Conservation (phyloP, 163 green algal species). For the Picocystis sp. region DNA sequence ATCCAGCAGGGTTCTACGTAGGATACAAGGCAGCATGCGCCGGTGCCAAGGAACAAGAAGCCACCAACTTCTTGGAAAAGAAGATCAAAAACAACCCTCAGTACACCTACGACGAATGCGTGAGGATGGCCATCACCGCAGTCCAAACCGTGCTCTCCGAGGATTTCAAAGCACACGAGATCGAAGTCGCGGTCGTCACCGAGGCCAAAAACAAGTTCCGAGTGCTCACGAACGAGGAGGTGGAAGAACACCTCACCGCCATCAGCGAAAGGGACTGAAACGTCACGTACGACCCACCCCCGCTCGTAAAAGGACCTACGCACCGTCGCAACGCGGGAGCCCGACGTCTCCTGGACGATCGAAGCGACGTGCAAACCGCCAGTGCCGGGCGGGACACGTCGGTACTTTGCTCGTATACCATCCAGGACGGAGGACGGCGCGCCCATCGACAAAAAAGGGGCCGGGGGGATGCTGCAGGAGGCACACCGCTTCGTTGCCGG, state of each 20-base stretch:
- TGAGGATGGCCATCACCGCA: conserved; percentile 64
- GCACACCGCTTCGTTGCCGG: no score
- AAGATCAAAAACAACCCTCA: conserved; percentile 56
- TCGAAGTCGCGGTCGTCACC: conserved; percentile 46
- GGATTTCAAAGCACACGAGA: conserved; percentile 89
- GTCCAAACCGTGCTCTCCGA: conserved; percentile 79
- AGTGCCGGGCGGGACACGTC: no score
- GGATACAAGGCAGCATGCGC: conserved; percentile 85
- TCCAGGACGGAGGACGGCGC: no score
- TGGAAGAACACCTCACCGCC: conserved; percentile 77
- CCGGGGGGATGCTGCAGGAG: no score
- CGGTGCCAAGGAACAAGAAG: conserved; percentile 91
- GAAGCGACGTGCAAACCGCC: no score
- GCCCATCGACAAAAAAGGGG: no score
- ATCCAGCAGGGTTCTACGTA: conserved; percentile 93
- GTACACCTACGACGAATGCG: conserved; percentile 55
- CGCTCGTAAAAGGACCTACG: no score
- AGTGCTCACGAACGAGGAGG: conserved; percentile 51
- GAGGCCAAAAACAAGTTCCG: conserved; percentile 27
- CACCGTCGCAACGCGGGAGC: no score
- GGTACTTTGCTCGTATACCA: no score
- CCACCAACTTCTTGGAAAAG: conserved; percentile 92
- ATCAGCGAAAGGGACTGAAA: conserved; percentile 84
- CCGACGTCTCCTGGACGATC: no score
- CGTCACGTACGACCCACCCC: no score